Conservation (phyloP, 2,329 filamentous ascomycete species). For the Xylariaceae sp. region DNA sequence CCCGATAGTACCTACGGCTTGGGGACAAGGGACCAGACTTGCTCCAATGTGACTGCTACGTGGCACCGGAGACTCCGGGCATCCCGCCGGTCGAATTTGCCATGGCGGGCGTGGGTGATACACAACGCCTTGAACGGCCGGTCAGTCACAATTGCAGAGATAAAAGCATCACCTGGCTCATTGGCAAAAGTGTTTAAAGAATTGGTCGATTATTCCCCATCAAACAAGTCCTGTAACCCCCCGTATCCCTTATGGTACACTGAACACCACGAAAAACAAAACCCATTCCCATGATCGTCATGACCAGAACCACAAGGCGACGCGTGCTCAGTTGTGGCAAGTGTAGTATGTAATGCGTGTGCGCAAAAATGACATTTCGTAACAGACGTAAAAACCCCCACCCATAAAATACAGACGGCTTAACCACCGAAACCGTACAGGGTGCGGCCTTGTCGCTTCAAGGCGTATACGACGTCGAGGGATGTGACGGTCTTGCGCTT, state of each 20-base stretch:
- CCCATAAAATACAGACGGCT: constrained; percentile 43
- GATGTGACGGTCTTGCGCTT: constrained; percentile 72
- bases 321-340: constrained; percentile 27
- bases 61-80: too few species aligned
- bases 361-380: constrained; percentile 34
- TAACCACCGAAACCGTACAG: constrained; percentile 68
- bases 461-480: constrained; percentile 59
- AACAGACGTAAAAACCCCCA: constrained; percentile 34
- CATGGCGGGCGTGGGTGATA: not conserved
- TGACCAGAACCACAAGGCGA: constrained; percentile 32
- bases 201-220: constrained; percentile 32
- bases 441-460: constrained; percentile 62
- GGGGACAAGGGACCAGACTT: too few species aligned
- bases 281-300: constrained; percentile 36
- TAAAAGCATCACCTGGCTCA: constrained; percentile 1
- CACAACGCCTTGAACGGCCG: too few species aligned
- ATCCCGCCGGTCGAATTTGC: too few species aligned
- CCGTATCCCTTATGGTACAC: constrained; percentile 35
- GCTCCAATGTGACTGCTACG: too few species aligned
- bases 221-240: constrained; percentile 29
- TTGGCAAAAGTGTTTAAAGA: constrained; percentile 27
- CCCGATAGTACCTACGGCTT: too few species aligned
- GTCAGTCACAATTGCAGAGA: not conserved
- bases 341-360: constrained; percentile 19
- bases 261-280: constrained; percentile 34